A percentile compares a stretch with the other conserved stretches of the same genome.
phyloP scores from a whole-genome alignment of 352 stramenopile genomes.

The Phytophthora idaei region DNA sequence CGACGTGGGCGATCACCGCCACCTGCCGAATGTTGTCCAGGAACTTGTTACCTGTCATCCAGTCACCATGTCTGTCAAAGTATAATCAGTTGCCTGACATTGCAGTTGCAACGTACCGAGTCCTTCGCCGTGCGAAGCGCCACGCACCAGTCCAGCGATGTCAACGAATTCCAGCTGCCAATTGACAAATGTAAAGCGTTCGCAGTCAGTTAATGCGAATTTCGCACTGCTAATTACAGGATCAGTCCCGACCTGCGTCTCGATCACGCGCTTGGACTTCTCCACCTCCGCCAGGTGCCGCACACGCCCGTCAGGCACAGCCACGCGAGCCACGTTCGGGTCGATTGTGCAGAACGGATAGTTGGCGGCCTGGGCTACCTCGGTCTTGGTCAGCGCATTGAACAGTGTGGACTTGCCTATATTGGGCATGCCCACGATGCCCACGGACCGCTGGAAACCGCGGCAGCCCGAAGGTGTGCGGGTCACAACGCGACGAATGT shows the following conservation, averaged over 20 bases:
- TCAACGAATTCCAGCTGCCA: constrained; percentile 86
- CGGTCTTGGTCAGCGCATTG: constrained; percentile 87
- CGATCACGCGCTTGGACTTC: constrained; percentile 76
- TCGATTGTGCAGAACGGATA: constrained; percentile 92
- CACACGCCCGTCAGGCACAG: constrained; percentile 70
- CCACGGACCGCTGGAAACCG: constrained; percentile 80
- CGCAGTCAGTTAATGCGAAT: constrained; percentile 13
- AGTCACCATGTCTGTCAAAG: neutral
- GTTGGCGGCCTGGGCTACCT: constrained; percentile 86
- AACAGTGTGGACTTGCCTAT: constrained; percentile 91
- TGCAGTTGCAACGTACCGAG: constrained; percentile 42
- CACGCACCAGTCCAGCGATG: constrained; percentile 85
- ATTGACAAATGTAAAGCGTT: constrained; percentile 19
- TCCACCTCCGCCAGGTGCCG: constrained; percentile 70
- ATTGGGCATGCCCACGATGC: constrained; percentile 90
- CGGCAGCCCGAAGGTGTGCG: constrained; percentile 28
- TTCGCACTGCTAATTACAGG: constrained; percentile 6
- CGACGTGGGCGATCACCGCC: constrained; percentile 87
- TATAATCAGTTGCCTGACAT: neutral
- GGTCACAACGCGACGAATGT: constrained; percentile 11
- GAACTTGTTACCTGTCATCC: constrained; percentile 77
- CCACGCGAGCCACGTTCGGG: constrained; percentile 81
- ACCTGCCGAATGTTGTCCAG: constrained; percentile 88
- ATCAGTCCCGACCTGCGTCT: constrained; percentile 50
- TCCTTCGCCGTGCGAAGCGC: constrained; percentile 81